Conservation (phyloP, 106 monocot genomes). For the Narthecium ossifragum region DNA sequence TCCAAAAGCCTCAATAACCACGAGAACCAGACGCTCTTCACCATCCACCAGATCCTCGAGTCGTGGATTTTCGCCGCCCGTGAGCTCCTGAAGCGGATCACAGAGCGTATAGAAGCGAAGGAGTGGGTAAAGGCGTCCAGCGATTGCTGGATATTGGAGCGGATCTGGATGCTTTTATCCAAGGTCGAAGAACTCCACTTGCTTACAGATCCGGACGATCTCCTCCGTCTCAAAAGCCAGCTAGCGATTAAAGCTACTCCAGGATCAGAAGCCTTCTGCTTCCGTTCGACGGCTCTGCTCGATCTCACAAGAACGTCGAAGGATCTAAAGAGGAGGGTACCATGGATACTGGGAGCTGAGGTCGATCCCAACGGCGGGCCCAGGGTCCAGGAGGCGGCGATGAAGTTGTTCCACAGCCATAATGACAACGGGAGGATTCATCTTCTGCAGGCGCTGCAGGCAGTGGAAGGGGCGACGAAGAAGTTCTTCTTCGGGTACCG, state of each 20-base stretch:
- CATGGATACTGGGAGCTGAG: constrained; percentile 61
- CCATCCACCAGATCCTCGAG: constrained; percentile 70
- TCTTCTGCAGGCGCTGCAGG: constrained; percentile 72
- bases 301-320: constrained; percentile 39
- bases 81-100: constrained; percentile 29
- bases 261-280: constrained; percentile 38
- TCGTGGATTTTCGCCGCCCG: constrained; percentile 45
- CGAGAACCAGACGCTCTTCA: constrained; percentile 55
- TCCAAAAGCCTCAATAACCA: too few relatives aligned
- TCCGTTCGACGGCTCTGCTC: constrained; percentile 50
- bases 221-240: constrained; percentile 70
- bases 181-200: constrained; percentile 68
- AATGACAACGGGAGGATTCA: constrained; percentile 30
- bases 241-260: constrained; percentile 31
- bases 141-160: constrained; percentile 67
- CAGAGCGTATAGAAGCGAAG: constrained; percentile 18
- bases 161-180: constrained; percentile 61
- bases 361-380: constrained; percentile 80
- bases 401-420: constrained; percentile 52
- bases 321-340: constrained; percentile 53
- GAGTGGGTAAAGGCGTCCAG: constrained; percentile 49
- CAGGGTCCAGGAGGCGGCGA: constrained; percentile 73
- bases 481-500: constrained; percentile 72
- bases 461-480: constrained; percentile 72
- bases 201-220: constrained; percentile 72